Base-by-base conservation (phyloP, 2,329 filamentous ascomycete species). In the Aspergillus costaricaensis region DNA sequence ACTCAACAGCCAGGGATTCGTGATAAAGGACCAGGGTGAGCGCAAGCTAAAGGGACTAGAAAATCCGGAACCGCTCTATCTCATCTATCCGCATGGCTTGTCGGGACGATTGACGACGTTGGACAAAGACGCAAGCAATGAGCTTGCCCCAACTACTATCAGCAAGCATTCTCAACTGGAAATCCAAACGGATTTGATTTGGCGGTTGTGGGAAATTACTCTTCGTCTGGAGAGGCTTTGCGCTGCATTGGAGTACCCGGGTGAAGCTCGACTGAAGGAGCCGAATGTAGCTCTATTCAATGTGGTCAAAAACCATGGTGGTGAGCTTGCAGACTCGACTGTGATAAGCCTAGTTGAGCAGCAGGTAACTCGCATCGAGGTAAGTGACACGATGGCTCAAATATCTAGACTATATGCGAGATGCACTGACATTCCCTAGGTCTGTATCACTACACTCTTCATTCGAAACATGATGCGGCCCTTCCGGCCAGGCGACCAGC, bases 1-100 rank as follows among this genome's bases (percentile, higher is more conserved):
- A 27, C 84, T 99, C 25, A 95, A 89, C 68, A 92, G 88, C 51
- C 92, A 96, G 77, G 95, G 95, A 7, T 99, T 98, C 71, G 92
- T 96, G 74, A 92, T 98, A 72, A 97, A 97, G 77, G 93, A 97
- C 70, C 89, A 96, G 74, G 95, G 95, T 52, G 93, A 98, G 77
- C 89, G 90, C 67, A 97, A 96, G 72, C 83, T 99, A 59, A 99
- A 99, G 79, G 95, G 95, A 30, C 87, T 99, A 12, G 95, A 99
- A 77, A 99, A 99, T 72, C 94, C 95, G 0, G 95, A 99, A 75
- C 89, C 92, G 62, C 89, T 99, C 67, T 98, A 96, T 78, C 88
- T 96, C 60, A 90, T 99, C 74, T 99, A 97, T 74, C 94, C 95
- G 2, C 92, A 96, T 74, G 86, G 90, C 0, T 85, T 99, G 32